Conservation (phyloP, 1,284 basidiomycete genomes). For the Coniferiporia weirii region DNA sequence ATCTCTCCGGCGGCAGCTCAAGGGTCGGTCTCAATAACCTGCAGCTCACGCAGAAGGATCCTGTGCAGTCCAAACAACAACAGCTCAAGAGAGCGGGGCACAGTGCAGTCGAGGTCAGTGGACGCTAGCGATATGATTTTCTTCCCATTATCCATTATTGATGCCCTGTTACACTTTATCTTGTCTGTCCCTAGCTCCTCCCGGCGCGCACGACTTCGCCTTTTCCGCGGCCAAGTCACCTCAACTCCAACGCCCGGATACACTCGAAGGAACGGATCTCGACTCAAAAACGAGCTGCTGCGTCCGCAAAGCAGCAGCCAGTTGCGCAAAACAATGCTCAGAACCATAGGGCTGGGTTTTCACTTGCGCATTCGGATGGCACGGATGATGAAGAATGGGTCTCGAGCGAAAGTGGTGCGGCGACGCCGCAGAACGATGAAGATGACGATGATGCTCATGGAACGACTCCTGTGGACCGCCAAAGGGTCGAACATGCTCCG, state of each 20-base stretch:
- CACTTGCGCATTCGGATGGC: constrained; percentile 45
- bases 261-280: constrained; percentile 44
- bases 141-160: constrained; percentile 10
- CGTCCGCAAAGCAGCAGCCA: constrained; percentile 27
- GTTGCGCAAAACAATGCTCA: background rate
- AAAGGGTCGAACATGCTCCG: background rate
- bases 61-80: constrained; percentile 15
- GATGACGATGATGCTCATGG: constrained; percentile 28
- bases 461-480: background rate
- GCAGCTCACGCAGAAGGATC: constrained; percentile 64
- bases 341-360: constrained; percentile 47
- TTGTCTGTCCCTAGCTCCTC: constrained; percentile 13
- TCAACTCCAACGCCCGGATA: constrained; percentile 45
- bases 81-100: constrained; percentile 41
- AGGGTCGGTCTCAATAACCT: constrained; percentile 46
- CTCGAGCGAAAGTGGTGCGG: constrained; percentile 68
- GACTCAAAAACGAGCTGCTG: constrained; percentile 28
- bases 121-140: background rate
- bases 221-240: constrained; percentile 31
- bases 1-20: constrained; percentile 48
- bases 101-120: constrained; percentile 40
- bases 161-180: constrained; percentile 16
- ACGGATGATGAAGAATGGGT: constrained; percentile 67
- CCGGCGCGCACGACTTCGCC: constrained; percentile 30
- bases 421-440: constrained; percentile 47